Evolutionary conservation across 176 grass and related monocot species (phyloP).

Genomic region (Luzula sylvatica): DNA sequence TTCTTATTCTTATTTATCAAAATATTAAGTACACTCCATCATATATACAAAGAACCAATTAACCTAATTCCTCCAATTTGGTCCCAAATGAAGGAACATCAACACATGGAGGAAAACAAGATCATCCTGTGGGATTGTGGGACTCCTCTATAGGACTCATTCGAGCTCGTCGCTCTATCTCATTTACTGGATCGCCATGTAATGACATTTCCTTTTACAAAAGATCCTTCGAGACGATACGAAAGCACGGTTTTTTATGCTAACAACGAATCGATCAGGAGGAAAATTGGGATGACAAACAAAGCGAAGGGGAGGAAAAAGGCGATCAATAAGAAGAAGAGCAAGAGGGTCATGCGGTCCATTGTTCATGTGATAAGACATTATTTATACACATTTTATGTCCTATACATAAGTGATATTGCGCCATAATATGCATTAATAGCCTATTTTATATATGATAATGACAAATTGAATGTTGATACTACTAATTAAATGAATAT

Average conservation of each 20-base stretch:
- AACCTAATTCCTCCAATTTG: background rate
- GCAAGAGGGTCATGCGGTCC: conserved; percentile 6
- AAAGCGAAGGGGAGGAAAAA: background rate
- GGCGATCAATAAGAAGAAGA: conserved; percentile 3
- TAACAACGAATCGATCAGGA: background rate
- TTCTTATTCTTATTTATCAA: no score
- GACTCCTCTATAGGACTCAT: conserved; percentile 15
- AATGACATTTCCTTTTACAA: conserved; percentile 5
- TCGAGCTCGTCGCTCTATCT: background rate
- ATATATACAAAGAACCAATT: background rate
- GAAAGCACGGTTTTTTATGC: background rate
- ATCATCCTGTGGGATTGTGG: conserved; percentile 6
- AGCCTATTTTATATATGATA: no score
- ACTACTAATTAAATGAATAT: no score
- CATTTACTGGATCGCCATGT: conserved; percentile 7
- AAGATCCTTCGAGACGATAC: background rate
- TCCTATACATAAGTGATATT: no score
- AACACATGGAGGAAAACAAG: background rate
- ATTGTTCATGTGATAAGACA: background rate
- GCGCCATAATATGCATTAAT: no score
- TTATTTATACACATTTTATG: no score
- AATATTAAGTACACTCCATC: no score
- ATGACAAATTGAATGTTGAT: no score
- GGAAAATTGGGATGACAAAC: background rate
- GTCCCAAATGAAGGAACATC: background rate